phyloP scores from a whole-genome alignment of 345 rosid species.

The Camelina hispida region DNA sequence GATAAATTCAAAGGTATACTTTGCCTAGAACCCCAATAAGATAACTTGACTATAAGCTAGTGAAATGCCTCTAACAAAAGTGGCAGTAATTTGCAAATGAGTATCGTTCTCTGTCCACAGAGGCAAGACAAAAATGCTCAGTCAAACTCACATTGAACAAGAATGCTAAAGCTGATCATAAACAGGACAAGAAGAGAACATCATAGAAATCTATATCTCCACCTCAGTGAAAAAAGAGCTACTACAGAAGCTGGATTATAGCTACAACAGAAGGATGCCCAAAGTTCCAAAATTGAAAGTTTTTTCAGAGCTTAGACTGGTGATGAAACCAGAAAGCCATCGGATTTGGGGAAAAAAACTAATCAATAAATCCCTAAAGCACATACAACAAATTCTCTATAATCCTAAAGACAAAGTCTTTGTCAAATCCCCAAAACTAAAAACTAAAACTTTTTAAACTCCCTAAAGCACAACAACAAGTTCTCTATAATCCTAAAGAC shows the following conservation, averaged over 20 bases:
- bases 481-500: not conserved
- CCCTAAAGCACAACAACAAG: conserved; percentile 7
- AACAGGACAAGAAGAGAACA: not conserved
- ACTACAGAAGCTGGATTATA: not conserved
- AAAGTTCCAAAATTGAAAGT: not conserved
- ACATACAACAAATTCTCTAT: not conserved
- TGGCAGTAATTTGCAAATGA: not conserved
- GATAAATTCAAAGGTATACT: no score
- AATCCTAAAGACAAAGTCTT: no score
- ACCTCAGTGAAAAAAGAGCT: not conserved
- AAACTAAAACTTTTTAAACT: no score
- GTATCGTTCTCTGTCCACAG: not conserved
- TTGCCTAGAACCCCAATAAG: not conserved
- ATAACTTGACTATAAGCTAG: not conserved
- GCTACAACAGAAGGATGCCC: not conserved
- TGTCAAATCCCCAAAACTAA: no score
- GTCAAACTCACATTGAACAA: conserved; percentile 16
- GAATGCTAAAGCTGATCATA: not conserved
- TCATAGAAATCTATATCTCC: not conserved
- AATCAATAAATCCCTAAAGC: conserved; percentile 8
- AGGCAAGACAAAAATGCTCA: not conserved
- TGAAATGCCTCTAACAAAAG: not conserved
- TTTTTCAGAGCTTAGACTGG: not conserved
- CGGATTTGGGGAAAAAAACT: not conserved
- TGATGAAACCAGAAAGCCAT: conserved; percentile 10